These are phyloP conservation scores for Daldinia loculata DNA, from an alignment of 495 filamentous ascomycete species.

Conservation along the genomic window DNA sequence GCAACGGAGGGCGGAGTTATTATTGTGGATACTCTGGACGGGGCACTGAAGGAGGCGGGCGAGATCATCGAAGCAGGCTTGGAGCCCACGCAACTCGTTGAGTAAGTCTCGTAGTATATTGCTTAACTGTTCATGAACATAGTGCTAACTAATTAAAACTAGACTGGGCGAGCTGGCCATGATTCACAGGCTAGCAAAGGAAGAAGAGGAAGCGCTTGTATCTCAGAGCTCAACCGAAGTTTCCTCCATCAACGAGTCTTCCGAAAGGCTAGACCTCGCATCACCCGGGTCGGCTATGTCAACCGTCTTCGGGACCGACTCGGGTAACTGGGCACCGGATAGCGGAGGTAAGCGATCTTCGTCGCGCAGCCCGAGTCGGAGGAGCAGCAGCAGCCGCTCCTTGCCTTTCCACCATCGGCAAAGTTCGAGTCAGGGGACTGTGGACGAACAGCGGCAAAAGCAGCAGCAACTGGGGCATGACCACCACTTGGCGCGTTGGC, in stretches of 20 bases:
- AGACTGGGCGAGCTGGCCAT: conserved; percentile 80
- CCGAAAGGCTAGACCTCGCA: conserved; percentile 45
- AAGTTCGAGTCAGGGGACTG: conserved; percentile 32
- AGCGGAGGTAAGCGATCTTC: conserved; percentile 42
- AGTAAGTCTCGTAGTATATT: conserved; percentile 53
- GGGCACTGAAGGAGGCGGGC: conserved; percentile 84
- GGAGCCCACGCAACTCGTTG: conserved; percentile 75
- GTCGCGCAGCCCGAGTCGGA: conserved; percentile 39
- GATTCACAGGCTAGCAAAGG: conserved; percentile 48
- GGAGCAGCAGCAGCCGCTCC: conserved; percentile 14
- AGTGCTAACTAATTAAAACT: not conserved
- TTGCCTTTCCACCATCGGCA: conserved; percentile 35
- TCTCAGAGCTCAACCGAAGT: conserved; percentile 35
- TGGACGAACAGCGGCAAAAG: conserved; percentile 46
- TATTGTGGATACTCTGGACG: conserved; percentile 83
- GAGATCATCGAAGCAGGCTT: conserved; percentile 86
- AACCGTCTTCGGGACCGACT: conserved; percentile 40
- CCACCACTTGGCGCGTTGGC: conserved; percentile 71
- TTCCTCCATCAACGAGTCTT: conserved; percentile 34
- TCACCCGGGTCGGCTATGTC: conserved; percentile 43
- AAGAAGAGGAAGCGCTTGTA: conserved; percentile 42
- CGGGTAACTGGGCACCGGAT: conserved; percentile 2
- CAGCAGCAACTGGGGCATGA: conserved; percentile 50
- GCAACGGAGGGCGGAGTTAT: conserved; percentile 76
- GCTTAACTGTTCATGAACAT: not conserved